Conservation (phyloP, 176 grass and related monocot genomes). For the Otatea glauca region DNA sequence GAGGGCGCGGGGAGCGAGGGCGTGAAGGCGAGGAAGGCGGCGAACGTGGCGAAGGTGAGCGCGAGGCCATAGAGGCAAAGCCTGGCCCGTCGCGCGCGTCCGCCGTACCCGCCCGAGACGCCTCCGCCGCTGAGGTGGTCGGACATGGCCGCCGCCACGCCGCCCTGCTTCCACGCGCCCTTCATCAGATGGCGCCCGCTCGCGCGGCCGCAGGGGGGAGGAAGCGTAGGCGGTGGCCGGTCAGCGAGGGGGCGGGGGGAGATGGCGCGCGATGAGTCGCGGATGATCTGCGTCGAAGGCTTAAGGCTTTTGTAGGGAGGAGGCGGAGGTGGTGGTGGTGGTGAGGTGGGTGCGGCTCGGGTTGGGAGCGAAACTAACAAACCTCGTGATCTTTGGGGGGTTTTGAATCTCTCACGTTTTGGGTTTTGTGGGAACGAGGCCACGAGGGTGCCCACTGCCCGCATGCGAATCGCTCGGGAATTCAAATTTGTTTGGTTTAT, state of each 20-base stretch:
- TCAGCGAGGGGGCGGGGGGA: not conserved
- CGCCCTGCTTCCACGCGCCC: slow-evolving; percentile 51
- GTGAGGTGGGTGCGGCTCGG: slow-evolving; percentile 7
- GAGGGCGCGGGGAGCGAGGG: slow-evolving; percentile 43
- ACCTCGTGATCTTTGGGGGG: not conserved
- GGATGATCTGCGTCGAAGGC: slow-evolving; percentile 32
- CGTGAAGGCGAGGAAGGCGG: slow-evolving; percentile 66
- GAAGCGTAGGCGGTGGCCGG: not conserved
- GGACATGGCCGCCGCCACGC: slow-evolving; percentile 39
- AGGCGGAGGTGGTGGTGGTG: slow-evolving; percentile 14
- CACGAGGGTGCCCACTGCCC: no score
- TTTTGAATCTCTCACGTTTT: slow-evolving; percentile 9
- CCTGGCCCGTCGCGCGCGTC: slow-evolving; percentile 48
- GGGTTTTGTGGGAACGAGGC: not conserved
- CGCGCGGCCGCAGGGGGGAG: not conserved
- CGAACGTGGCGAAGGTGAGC: slow-evolving; percentile 66
- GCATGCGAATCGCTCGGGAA: not conserved
- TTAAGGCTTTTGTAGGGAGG: slow-evolving; percentile 47
- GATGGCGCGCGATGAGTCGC: not conserved
- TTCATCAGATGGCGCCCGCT: slow-evolving; percentile 41
- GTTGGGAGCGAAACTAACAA: slow-evolving; percentile 37
- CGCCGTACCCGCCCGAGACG: not conserved
- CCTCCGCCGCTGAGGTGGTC: slow-evolving; percentile 44
- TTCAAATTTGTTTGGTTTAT: not conserved
- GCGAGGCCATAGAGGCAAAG: slow-evolving; percentile 70